These are phyloP conservation scores for Kalmusia sp. DNA, from an alignment of 2,329 filamentous ascomycete genomes.

Conservation along the genomic window DNA sequence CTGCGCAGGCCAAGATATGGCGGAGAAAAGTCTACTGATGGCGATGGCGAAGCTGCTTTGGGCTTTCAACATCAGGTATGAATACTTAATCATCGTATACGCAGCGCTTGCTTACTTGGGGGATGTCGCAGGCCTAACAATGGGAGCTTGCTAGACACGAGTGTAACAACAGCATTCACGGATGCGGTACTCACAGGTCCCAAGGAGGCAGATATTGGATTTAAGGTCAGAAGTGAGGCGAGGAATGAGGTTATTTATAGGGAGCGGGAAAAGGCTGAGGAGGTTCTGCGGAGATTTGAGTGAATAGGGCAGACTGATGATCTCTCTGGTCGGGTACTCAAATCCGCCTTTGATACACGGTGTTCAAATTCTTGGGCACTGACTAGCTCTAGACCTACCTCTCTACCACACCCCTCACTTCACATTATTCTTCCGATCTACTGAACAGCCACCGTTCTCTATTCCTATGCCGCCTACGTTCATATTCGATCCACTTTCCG, in stretches of 20 bases:
- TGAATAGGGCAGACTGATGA: no score
- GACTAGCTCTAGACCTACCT: no score
- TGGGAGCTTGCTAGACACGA: background rate
- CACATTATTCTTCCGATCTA: no score
- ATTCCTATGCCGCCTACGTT: no score
- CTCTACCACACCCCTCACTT: no score
- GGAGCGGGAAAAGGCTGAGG: background rate
- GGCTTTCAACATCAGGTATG: conserved; percentile 10
- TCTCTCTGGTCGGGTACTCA: no score
- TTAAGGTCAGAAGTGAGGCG: background rate
- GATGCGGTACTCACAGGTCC: conserved; percentile 4
- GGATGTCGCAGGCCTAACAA: background rate
- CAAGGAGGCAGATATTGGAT: background rate
- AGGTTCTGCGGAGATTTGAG: background rate
- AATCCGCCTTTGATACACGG: no score
- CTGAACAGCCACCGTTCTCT: no score
- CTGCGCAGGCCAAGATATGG: conserved; percentile 14
- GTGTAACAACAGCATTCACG: background rate
- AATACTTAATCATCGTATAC: no score
- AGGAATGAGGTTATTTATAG: background rate
- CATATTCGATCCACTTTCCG: no score
- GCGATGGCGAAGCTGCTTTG: conserved; percentile 14
- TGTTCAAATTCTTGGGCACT: no score
- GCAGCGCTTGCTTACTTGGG: background rate
- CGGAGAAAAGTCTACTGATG: conserved; percentile 10